Evolutionary conservation across 2,329 filamentous ascomycete genomes (phyloP).

Genomic region (Colletotrichum brevisporum): DNA sequence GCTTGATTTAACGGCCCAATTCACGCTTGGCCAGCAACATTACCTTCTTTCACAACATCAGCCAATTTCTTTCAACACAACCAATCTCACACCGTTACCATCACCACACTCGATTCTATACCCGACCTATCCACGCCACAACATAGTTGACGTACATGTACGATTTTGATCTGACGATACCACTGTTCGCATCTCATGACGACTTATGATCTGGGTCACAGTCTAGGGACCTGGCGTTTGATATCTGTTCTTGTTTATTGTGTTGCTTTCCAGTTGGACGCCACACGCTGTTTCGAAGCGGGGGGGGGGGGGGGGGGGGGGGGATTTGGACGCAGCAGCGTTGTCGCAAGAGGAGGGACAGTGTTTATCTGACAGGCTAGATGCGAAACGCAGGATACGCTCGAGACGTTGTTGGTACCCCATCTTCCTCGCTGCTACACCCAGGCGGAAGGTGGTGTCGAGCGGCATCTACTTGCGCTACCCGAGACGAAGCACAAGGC

Average conservation of each 20-base stretch:
- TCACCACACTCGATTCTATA: slow-evolving; percentile 25
- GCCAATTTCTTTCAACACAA: slow-evolving; percentile 2
- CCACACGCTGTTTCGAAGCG: background rate
- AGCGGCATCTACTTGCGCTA: background rate
- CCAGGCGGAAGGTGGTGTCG: background rate
- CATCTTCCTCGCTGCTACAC: background rate
- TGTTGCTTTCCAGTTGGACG: slow-evolving; percentile 10
- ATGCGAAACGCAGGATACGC: background rate
- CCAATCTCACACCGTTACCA: background rate
- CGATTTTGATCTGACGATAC: slow-evolving; percentile 40
- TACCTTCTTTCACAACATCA: background rate
- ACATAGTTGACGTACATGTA: slow-evolving; percentile 33
- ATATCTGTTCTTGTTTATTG: slow-evolving; percentile 34
- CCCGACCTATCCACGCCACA: slow-evolving; percentile 31
- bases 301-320: background rate
- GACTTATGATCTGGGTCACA: slow-evolving; percentile 40
- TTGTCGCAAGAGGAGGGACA: background rate
- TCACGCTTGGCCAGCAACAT: background rate
- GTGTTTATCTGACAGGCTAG: background rate
- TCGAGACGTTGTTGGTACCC: background rate
- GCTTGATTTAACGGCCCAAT: slow-evolving; percentile 61
- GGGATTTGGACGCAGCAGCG: slow-evolving; percentile 1
- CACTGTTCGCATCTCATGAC: slow-evolving; percentile 39
- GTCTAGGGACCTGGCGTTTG: slow-evolving; percentile 34
- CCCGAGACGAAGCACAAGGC: background rate